Conservation (phyloP, 108 stramenopile species). For the Mayamaea pseudoterrestris region DNA sequence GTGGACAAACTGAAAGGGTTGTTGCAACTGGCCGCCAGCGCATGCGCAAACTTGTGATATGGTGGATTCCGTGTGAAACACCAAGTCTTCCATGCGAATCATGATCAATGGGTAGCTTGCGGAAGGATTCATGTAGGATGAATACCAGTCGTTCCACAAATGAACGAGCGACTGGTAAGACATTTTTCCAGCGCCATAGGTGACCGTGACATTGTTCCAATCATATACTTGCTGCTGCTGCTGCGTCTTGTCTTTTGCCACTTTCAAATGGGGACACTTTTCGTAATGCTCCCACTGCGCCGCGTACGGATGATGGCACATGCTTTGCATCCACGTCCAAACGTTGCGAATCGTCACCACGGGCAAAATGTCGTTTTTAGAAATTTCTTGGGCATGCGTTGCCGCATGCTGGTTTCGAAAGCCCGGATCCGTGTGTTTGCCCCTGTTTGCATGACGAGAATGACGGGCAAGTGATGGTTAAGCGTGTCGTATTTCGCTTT, state of each 20-base stretch:
- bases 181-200: conserved; percentile 30
- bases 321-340: conserved; percentile 61
- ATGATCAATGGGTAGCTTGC: conserved; percentile 38
- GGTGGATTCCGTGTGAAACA: conserved; percentile 45
- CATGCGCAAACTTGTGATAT: conserved; percentile 51
- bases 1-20: conserved; percentile 36
- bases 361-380: conserved; percentile 51
- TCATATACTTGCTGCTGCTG: conserved; percentile 2
- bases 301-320: conserved; percentile 61
- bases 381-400: conserved; percentile 21
- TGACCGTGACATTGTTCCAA: conserved; percentile 54
- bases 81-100: conserved; percentile 48
- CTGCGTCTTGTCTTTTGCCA: background rate
- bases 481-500: no score
- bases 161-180: conserved; percentile 47
- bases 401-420: conserved; percentile 37
- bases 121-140: conserved; percentile 30
- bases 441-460: conserved; percentile 10
- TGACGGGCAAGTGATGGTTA: background rate
- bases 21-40: conserved; percentile 61
- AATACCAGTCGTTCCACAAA: conserved; percentile 77
- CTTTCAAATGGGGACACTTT: conserved; percentile 59
- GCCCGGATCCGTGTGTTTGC: conserved; percentile 67
- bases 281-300: conserved; percentile 42
- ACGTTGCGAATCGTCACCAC: conserved; percentile 60